Conservation (phyloP, 2,329 filamentous ascomycete genomes). For the Mollisiaceae sp. region DNA sequence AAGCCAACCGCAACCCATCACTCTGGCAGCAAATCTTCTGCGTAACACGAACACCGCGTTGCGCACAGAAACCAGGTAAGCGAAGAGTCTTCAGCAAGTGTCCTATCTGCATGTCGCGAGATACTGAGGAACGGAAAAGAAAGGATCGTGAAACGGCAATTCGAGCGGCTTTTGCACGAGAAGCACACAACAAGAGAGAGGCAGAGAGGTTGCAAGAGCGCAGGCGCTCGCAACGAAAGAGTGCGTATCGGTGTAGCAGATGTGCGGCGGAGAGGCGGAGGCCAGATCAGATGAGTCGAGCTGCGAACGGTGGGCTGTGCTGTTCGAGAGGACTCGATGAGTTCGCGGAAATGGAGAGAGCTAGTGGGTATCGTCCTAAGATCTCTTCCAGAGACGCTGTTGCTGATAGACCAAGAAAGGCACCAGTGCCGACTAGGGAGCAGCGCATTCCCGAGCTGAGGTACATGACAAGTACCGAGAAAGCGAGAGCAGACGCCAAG, state of each 20-base stretch:
- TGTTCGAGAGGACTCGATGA: constrained; percentile 26
- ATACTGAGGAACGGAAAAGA: background rate
- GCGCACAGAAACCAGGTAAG: background rate
- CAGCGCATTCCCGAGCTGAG: background rate
- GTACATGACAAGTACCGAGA: constrained; percentile 6
- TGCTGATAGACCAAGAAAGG: background rate
- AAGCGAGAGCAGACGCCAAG: constrained; percentile 5
- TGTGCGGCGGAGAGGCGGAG: constrained; percentile 18
- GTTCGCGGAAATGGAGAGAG: constrained; percentile 9
- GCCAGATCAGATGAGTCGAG: background rate
- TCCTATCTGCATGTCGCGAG: background rate
- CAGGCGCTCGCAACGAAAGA: background rate
- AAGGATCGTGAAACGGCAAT: background rate
- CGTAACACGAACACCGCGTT: background rate
- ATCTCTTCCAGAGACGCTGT: background rate
- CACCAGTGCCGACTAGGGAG: background rate
- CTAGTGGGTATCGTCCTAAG: background rate
- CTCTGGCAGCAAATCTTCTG: constrained; percentile 4
- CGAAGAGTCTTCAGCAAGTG: background rate
- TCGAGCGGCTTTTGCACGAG: background rate
- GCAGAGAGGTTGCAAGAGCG: constrained; percentile 4
- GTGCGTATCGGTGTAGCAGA: constrained; percentile 10
- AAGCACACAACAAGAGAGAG: constrained; percentile 5
- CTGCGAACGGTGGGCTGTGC: constrained; percentile 27
- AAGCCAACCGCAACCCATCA: background rate